phyloP scores from a whole-genome alignment of 23 red algal species.

The Agarophyton chilense region DNA sequence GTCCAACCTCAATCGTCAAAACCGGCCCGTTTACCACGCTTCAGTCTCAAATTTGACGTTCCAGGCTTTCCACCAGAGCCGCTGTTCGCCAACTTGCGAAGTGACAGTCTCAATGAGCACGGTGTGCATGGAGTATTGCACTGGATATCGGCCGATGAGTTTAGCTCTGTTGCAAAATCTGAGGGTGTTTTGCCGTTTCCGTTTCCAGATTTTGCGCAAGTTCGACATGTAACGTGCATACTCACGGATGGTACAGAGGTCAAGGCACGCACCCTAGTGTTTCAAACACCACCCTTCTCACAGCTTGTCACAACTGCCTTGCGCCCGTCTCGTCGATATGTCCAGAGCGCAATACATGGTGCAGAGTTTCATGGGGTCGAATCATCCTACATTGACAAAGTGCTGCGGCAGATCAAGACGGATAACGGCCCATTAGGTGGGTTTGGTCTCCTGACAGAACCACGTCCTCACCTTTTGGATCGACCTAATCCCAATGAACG shows the following conservation, averaged over 20 bases:
- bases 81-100: slow-evolving; percentile 72
- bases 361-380: slow-evolving; percentile 62
- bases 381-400: slow-evolving; percentile 18
- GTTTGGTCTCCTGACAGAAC: slow-evolving; percentile 29
- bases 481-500: slow-evolving; percentile 31
- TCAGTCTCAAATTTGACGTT: slow-evolving; percentile 61
- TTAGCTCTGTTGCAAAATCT: slow-evolving; percentile 17
- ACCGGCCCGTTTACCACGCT: slow-evolving; percentile 39
- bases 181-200: slow-evolving; percentile 18
- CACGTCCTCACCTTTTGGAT: slow-evolving; percentile 43
- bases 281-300: neutral
- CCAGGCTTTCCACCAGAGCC: slow-evolving; percentile 78
- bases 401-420: slow-evolving; percentile 28
- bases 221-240: neutral
- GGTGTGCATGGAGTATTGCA: slow-evolving; percentile 78
- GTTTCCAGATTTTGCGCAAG: neutral
- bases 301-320: neutral
- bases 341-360: slow-evolving; percentile 36
- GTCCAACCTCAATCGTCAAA: slow-evolving; percentile 41
- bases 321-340: slow-evolving; percentile 64
- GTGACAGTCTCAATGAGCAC: neutral
- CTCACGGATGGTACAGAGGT: slow-evolving; percentile 3
- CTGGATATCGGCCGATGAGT: slow-evolving; percentile 46
- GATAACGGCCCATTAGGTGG: slow-evolving; percentile 16
- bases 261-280: slow-evolving; percentile 35